Percentiles rank a stretch among this genome's conserved stretches.
phyloP scores from a whole-genome alignment of 352 stramenopile genomes.

The Globisporangium ultimum region DNA sequence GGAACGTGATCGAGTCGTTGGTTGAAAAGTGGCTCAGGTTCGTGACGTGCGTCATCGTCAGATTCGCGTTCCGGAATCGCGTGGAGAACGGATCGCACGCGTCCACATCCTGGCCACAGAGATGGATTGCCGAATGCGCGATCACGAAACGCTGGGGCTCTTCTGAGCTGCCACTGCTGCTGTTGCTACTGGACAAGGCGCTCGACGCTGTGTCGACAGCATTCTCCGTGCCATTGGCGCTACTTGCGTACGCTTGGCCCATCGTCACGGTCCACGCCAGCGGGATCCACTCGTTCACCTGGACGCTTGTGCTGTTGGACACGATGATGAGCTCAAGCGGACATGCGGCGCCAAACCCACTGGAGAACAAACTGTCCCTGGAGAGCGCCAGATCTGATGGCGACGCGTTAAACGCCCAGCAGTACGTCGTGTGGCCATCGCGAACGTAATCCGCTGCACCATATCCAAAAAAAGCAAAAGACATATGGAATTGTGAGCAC shows the following conservation, averaged over 20 bases:
- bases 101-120: conserved; percentile 12
- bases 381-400: conserved; percentile 14
- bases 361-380: conserved; percentile 12
- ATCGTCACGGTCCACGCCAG: conserved; percentile 25
- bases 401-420: conserved; percentile 23
- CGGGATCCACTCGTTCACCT: conserved; percentile 9
- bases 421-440: conserved; percentile 35
- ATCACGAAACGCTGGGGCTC: conserved; percentile 2
- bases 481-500: neutral
- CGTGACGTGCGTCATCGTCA: conserved; percentile 20
- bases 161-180: conserved; percentile 1
- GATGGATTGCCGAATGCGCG: conserved; percentile 16
- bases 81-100: conserved; percentile 22
- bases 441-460: neutral
- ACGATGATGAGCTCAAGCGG: conserved; percentile 17
- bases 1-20: conserved; percentile 13
- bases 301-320: neutral
- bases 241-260: conserved; percentile 15
- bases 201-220: neutral
- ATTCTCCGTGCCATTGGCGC: neutral
- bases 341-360: conserved; percentile 15
- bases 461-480: neutral
- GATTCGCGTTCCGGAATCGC: conserved; percentile 16
- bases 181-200: neutral
- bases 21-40: conserved; percentile 10